phyloP scores from a whole-genome alignment of 306 rosid species.

The Fagus sylvatica region DNA sequence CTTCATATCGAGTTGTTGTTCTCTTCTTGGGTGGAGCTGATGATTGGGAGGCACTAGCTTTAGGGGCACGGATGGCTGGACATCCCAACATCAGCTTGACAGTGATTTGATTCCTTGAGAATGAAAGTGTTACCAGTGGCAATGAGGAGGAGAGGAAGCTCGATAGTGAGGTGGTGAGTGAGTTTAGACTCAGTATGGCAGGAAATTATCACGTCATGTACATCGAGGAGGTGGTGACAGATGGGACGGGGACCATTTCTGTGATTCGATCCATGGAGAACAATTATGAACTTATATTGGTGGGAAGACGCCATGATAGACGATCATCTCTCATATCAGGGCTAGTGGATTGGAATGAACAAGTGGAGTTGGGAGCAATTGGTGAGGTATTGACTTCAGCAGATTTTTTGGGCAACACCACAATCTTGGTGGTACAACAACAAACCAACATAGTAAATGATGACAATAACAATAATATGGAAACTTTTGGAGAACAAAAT shows the following conservation, averaged over 20 bases:
- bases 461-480: not conserved
- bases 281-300: conserved; percentile 32
- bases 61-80: conserved; percentile 34
- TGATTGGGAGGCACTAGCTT: conserved; percentile 37
- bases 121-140: not conserved
- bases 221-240: conserved; percentile 34
- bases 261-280: conserved; percentile 29
- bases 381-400: conserved; percentile 30
- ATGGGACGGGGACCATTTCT: conserved; percentile 29
- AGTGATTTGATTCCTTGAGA: conserved; percentile 23
- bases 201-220: conserved; percentile 23
- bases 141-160: conserved; percentile 13
- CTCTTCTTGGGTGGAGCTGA: conserved; percentile 44
- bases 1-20: conserved; percentile 25
- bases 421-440: conserved; percentile 37
- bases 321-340: conserved; percentile 18
- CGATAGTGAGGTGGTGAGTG: conserved; percentile 20
- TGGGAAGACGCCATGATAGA: conserved; percentile 29
- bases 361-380: conserved; percentile 27
- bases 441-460: conserved; percentile 16
- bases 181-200: conserved; percentile 17
- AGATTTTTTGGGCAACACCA: conserved; percentile 27
- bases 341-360: conserved; percentile 18
- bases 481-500: not conserved
- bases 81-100: conserved; percentile 31